These are phyloP conservation scores for Basipetospora chlamydospora DNA, from an alignment of 2,329 filamentous ascomycete species.

Conservation along the genomic window DNA sequence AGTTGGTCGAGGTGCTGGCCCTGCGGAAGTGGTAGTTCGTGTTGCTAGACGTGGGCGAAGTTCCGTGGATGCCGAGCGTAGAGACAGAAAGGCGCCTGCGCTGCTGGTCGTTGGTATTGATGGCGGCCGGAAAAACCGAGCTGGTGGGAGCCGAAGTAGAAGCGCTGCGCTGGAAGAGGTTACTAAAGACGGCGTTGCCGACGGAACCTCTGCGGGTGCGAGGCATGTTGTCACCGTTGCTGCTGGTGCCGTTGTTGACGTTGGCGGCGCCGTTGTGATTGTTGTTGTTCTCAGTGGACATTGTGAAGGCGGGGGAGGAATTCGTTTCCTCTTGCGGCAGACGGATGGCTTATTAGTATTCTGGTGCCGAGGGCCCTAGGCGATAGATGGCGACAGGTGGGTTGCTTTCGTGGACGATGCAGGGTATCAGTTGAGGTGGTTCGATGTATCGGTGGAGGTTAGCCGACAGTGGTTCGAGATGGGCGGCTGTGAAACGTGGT, in stretches of 20 bases:
- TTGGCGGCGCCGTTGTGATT: constrained; percentile 4
- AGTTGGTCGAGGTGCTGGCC: constrained; percentile 53
- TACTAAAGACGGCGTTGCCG: constrained; percentile 40
- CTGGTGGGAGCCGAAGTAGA: constrained; percentile 29
- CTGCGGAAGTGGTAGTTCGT: constrained; percentile 40
- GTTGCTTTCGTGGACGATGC: neutral
- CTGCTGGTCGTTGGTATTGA: constrained; percentile 33
- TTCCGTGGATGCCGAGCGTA: constrained; percentile 59
- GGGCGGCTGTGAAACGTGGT: constrained; percentile 5
- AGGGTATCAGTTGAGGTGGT: constrained; percentile 3
- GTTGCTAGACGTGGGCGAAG: constrained; percentile 41
- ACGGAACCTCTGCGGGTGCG: constrained; percentile 39
- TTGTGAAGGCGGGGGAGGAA: neutral
- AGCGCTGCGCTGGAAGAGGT: constrained; percentile 43
- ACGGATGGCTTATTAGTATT: neutral
- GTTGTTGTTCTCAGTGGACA: constrained; percentile 5
- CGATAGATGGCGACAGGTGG: neutral
- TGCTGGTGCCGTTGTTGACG: constrained; percentile 17
- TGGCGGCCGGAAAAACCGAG: constrained; percentile 26
- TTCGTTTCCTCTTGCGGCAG: too few species aligned
- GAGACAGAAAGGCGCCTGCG: constrained; percentile 61
- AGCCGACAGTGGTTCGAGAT: constrained; percentile 6
- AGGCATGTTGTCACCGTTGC: constrained; percentile 16
- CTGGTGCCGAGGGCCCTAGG: neutral
- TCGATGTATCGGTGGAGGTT: constrained; percentile 1